phyloP scores from a whole-genome alignment of 139 green algal genomes.

The Pleodorina starrii region DNA sequence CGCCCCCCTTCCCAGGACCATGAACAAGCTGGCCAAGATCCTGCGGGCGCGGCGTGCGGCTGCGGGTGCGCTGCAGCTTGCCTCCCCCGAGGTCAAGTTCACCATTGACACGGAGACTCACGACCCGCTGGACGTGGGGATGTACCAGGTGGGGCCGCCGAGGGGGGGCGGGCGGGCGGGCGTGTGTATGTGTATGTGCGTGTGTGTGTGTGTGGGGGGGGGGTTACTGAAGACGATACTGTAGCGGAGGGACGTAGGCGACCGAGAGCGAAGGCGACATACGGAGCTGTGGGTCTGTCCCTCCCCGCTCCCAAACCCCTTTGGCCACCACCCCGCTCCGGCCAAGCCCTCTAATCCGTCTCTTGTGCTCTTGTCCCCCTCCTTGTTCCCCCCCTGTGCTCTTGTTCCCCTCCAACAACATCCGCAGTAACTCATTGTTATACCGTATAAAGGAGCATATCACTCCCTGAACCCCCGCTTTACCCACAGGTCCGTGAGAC shows the following conservation, averaged over 20 bases:
- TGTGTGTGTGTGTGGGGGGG: not conserved
- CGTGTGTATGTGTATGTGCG: not conserved
- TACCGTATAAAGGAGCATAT: no score
- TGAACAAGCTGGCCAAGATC: constrained; percentile 84
- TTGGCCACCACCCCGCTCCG: no score
- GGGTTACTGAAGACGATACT: no score
- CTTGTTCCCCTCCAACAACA: not conserved
- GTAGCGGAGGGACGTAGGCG: no score
- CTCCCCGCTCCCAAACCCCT: no score
- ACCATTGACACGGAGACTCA: constrained; percentile 93
- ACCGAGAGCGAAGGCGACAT: no score
- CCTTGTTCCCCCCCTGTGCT: not conserved
- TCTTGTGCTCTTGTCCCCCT: not conserved
- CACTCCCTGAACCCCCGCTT: no score
- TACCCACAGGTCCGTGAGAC: constrained; percentile 81
- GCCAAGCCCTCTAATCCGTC: not conserved
- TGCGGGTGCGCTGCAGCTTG: constrained; percentile 90
- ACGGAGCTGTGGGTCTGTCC: no score
- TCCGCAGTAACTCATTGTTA: not conserved
- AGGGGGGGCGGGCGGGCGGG: not conserved
- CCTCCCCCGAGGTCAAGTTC: constrained; percentile 97
- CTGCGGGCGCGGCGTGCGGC: constrained; percentile 77
- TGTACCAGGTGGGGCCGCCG: constrained; percentile 77
- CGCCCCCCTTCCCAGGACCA: constrained; percentile 55
- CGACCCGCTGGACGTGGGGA: constrained; percentile 93